Evolutionary conservation across 495 filamentous ascomycete genomes (phyloP), one percentile per base, ranked within the genome.

Genomic region (Penicillium soppii): DNA sequence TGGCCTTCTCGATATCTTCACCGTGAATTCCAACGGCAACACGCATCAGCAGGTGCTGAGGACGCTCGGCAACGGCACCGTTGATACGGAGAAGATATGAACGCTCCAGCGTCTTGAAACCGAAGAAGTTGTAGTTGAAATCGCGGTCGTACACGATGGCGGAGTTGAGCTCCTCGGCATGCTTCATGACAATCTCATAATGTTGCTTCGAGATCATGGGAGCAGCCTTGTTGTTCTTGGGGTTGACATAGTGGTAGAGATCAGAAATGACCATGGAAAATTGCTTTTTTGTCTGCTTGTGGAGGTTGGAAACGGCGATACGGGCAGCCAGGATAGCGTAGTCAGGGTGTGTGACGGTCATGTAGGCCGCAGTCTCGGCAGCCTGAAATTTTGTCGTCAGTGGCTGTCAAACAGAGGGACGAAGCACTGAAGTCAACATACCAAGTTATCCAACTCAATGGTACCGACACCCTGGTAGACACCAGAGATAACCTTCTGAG

Each of bases 271-370:
- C 94, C 50, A 90, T 80, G 5, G 94, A 97, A 74, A 92, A 98
- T 67, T 97, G 92, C 80, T 98, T 98, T 81, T 97, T 97, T 30
- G 94, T 98, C 79, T 98, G 94, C 77, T 98, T 98, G 82, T 98
- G 94, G 47, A 98, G 87, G 79, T 98, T 98, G 56, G 94, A 97
- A 22, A 98, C 95, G 56, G 94, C 94, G 61, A 98, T 97, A 72
- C 94, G 92, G 57, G 94, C 94, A 60, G 94, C 94, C 43, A 98
- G 90, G 73, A 97, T 95, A 70, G 94, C 94, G 72, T 98, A 98
- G 75, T 98, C 94, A 54, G 94, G 94, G 69, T 98, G 94, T 55
- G 94, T 97, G 58, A 96, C 91, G 35, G 94, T 98, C 94, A 98
- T 97, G 81, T 98, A 98, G 35, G 94, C 94, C 54, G 94, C 94